Percentiles rank a stretch among this genome's conserved stretches.
phyloP scores from a whole-genome alignment of 2,329 filamentous ascomycete species.

The Colletotrichum truncatum region DNA sequence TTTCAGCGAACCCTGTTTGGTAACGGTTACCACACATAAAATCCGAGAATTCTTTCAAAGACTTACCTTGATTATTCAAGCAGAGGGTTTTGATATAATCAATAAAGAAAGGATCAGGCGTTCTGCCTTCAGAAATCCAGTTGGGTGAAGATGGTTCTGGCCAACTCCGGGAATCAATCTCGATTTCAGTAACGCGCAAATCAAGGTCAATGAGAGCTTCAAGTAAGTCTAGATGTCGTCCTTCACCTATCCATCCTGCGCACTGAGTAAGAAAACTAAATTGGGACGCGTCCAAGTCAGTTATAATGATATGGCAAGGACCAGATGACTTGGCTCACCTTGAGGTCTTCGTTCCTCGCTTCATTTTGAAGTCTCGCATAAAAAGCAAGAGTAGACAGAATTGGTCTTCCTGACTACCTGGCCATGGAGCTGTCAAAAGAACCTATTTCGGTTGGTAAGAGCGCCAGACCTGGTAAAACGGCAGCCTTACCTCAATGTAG shows the following conservation, averaged over 20 bases:
- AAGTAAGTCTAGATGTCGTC: neutral
- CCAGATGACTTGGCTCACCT: neutral
- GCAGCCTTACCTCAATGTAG: neutral
- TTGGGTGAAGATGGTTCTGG: neutral
- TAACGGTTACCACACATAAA: neutral
- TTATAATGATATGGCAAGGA: fast-evolving
- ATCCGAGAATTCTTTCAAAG: too few relatives aligned
- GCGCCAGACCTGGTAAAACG: fast-evolving
- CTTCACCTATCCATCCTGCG: conserved; percentile 2
- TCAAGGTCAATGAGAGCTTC: neutral
- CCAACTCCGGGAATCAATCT: neutral
- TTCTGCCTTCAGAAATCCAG: neutral
- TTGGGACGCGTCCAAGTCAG: neutral
- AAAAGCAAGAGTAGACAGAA: neutral
- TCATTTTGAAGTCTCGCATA: neutral
- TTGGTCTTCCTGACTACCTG: fast-evolving
- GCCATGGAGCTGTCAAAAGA: neutral
- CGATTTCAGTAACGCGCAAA: neutral
- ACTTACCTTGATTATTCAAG: neutral
- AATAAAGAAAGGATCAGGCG: neutral
- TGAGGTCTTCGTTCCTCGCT: neutral
- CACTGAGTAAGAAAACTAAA: neutral
- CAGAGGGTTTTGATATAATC: neutral
- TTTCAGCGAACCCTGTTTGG: neutral
- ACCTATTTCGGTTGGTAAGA: fast-evolving